Evolutionary conservation across 148 eudicot genomes (phyloP).

Genomic region (Salicornia ramosissima): DNA sequence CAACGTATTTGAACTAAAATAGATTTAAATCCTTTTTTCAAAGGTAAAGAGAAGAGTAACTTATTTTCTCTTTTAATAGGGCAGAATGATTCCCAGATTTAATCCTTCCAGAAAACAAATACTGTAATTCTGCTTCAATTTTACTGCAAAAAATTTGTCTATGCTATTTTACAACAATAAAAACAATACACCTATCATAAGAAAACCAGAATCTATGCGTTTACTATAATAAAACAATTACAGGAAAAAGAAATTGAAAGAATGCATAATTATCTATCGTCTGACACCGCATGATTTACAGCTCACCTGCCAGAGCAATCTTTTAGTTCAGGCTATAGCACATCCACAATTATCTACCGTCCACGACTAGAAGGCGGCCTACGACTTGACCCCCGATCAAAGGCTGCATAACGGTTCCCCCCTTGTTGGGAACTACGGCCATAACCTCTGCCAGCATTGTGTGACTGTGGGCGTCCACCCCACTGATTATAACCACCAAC

Average conservation of each 20-base stretch:
- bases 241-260: slow-evolving; percentile 1
- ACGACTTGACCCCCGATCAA: slow-evolving; percentile 44
- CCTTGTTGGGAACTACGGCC: slow-evolving; percentile 34
- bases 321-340: not conserved
- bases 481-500: slow-evolving; percentile 35
- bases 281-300: slow-evolving; percentile 15
- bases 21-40: too few relatives aligned
- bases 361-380: slow-evolving; percentile 41
- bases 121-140: slow-evolving; percentile 2
- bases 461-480: slow-evolving; percentile 38
- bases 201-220: not conserved
- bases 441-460: slow-evolving; percentile 38
- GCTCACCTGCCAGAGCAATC: slow-evolving; percentile 11
- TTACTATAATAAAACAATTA: not conserved
- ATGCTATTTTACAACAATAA: slow-evolving; percentile 11
- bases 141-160: slow-evolving; percentile 5
- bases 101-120: not conserved
- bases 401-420: slow-evolving; percentile 52
- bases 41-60: too few relatives aligned
- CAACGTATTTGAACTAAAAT: too few relatives aligned
- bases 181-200: slow-evolving; percentile 1
- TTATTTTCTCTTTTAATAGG: too few relatives aligned
- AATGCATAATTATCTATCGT: slow-evolving; percentile 11
- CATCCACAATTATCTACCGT: slow-evolving; percentile 36
- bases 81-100: not conserved